These are phyloP conservation scores for Tothia fuscella DNA, from an alignment of 2,329 filamentous ascomycete species.

Conservation along the genomic window DNA sequence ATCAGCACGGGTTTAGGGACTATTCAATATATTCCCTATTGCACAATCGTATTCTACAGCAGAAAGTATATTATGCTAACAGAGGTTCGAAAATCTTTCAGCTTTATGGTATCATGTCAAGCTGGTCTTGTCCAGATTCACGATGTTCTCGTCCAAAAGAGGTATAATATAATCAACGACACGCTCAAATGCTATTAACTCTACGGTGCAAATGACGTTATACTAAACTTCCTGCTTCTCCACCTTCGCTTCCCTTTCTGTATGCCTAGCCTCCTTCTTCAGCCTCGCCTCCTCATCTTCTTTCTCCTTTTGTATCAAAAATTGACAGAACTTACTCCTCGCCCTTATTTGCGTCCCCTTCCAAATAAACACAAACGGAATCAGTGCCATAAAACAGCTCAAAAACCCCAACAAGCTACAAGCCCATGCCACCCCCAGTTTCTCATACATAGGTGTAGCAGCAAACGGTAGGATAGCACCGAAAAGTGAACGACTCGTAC, in stretches of 20 bases:
- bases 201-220: too few species aligned
- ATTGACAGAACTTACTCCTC: constrained; percentile 50
- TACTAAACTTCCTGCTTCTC: neutral
- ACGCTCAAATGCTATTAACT: too few species aligned
- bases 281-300: constrained; percentile 12
- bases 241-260: neutral
- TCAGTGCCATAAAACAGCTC: constrained; percentile 37
- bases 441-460: constrained; percentile 46
- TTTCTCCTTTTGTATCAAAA: constrained; percentile 34
- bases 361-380: constrained; percentile 47
- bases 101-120: too few species aligned
- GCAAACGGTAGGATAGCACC: constrained; percentile 48
- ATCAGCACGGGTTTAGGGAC: too few species aligned
- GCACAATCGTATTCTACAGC: too few species aligned
- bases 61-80: too few species aligned
- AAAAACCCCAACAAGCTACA: constrained; percentile 39
- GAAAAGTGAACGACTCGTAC: constrained; percentile 65
- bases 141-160: too few species aligned
- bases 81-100: too few species aligned
- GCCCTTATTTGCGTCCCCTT: constrained; percentile 43
- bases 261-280: constrained; percentile 3
- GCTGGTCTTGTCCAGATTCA: too few species aligned
- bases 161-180: too few species aligned
- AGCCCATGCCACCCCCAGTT: constrained; percentile 58
- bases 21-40: too few species aligned